A percentile compares a stretch with the other conserved stretches of the same genome.
Evolutionary conservation across 1,284 basidiomycete species (phyloP).

Genomic region (Jaminaea rosea): DNA sequence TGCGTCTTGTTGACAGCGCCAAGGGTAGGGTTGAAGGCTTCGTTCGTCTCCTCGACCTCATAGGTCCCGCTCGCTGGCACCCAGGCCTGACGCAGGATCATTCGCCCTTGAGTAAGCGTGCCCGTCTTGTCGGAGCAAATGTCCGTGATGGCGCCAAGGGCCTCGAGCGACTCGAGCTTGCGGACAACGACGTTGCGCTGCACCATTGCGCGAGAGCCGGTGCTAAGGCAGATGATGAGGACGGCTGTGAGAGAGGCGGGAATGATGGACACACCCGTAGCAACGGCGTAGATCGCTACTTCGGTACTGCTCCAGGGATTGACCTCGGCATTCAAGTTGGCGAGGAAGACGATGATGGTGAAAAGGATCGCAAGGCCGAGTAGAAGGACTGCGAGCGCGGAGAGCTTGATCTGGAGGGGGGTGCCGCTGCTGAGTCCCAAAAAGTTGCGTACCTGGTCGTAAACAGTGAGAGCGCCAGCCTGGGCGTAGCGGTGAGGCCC

Average conservation of each 20-base stretch:
- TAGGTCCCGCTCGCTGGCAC: conserved; percentile 37
- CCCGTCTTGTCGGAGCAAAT: conserved; percentile 47
- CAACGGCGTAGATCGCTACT: conserved; percentile 49
- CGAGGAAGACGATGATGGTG: conserved; percentile 47
- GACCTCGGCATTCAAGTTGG: conserved; percentile 26
- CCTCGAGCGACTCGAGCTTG: conserved; percentile 46
- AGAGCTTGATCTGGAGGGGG: conserved; percentile 46
- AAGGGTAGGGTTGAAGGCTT: conserved; percentile 41
- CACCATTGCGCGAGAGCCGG: conserved; percentile 55
- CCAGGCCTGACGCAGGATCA: conserved; percentile 44
- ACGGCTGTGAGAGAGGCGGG: conserved; percentile 50
- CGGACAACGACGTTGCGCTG: conserved; percentile 54
- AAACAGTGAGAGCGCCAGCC: conserved; percentile 46
- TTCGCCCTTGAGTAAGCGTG: conserved; percentile 44
- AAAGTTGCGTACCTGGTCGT: conserved; percentile 45
- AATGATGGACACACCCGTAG: conserved; percentile 54
- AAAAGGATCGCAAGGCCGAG: conserved; percentile 45
- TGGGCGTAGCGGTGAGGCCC: conserved; percentile 47
- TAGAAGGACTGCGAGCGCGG: conserved; percentile 44
- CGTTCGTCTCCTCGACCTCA: conserved; percentile 38
- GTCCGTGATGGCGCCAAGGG: conserved; percentile 43
- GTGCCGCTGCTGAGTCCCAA: conserved; percentile 47
- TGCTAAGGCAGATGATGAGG: conserved; percentile 50
- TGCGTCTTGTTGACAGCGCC: conserved; percentile 48
- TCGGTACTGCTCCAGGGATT: conserved; percentile 40